A percentile compares a stretch with the other conserved stretches of the same genome.
Conservation (phyloP, 805 yeast genomes). For the Dipodascus albidus region DNA sequence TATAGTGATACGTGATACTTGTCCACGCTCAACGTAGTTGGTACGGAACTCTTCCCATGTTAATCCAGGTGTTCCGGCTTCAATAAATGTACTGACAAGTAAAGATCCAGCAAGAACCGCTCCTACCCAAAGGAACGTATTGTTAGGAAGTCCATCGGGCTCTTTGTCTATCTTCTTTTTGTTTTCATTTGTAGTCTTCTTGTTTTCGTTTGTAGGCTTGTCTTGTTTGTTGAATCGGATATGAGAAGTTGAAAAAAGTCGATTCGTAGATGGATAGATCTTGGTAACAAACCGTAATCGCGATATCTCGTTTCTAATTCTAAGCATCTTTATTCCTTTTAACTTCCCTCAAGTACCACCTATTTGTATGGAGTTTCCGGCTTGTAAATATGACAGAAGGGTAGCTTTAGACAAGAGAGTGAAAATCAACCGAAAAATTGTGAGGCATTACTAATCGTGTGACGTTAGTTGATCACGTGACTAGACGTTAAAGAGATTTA, state of each 20-base stretch:
- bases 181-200: not conserved
- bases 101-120: constrained; percentile 4
- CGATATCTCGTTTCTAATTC: not conserved
- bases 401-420: too few species aligned
- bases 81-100: constrained; percentile 1
- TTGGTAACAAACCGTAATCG: not conserved
- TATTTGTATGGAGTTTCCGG: too few species aligned
- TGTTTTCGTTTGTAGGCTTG: not conserved
- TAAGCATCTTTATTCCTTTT: not conserved
- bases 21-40: constrained; percentile 61
- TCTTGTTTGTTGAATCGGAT: not conserved
- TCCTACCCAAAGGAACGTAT: constrained; percentile 6
- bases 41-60: constrained; percentile 89
- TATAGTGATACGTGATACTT: constrained; percentile 62
- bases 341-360: not conserved
- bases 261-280: not conserved
- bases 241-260: not conserved
- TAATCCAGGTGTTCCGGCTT: constrained; percentile 34
- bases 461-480: not conserved
- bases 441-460: too few species aligned
- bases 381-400: too few species aligned
- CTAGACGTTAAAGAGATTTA: not conserved
- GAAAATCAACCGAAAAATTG: too few species aligned
- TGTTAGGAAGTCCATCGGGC: not conserved
- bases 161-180: not conserved